Evolutionary conservation across 495 filamentous ascomycete species (phyloP), one percentile per base, ranked within the genome.

Genomic region (Podospora bellae-mahoneyi): DNA sequence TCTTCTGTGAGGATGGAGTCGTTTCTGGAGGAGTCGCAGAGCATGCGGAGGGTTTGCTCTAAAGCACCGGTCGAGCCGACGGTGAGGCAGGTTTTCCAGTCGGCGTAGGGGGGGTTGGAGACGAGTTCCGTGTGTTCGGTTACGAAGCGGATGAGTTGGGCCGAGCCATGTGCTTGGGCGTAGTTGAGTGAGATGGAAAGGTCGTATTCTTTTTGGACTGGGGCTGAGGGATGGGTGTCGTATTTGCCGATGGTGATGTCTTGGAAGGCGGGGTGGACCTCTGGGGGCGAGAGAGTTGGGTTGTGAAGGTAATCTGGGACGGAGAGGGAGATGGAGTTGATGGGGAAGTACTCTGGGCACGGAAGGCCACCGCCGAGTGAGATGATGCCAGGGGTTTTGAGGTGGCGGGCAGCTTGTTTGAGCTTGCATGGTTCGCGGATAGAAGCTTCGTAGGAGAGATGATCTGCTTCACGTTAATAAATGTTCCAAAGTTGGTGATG

Each of bases 331-430:
- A 84, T 66, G 6, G 74, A 77, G 54, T 78, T 74, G 66, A 84
- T 72, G 55, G 95, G 96, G 76, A 99, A 98, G 83, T 95, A 91
- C 76, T 93, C 89, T 64, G 90, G 84, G 32, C 91, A 93, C 10
- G 95, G 95, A 39, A 99, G 83, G 2, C 95, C 95, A 69, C 96
- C 96, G 66, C 95, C 95, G 15, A 99, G 88, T 5, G 92, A 95
- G 76, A 99, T 94, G 63, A 85, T 74, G 72, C 90, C 90, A 28
- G 91, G 90, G 54, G 80, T 89, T 68, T 89, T 89, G 59, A 99
- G 82, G 69, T 84, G 82, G 28, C 74, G 75, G 23, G 94, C 93
- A 39, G 93, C 92, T 63, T 79, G 82, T 77, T 98, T 99, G 71
- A 98, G 80, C 15, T 83, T 84, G 27, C 90, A 92, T 5, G 84